phyloP scores from a whole-genome alignment of 371 early-diverging fungal genomes.

The Haplosporangium sp. region DNA sequence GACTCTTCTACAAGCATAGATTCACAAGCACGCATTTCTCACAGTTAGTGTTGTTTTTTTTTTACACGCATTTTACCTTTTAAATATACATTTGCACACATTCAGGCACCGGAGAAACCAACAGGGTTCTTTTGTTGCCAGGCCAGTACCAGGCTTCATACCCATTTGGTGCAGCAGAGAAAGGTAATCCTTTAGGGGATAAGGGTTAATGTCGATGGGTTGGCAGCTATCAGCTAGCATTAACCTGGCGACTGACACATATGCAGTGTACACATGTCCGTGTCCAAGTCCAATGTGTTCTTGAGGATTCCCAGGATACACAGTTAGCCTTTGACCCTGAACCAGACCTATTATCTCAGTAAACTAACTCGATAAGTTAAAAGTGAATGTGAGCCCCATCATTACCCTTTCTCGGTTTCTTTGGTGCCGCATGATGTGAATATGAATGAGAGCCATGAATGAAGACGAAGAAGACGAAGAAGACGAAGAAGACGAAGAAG shows the following conservation, averaged over 20 bases:
- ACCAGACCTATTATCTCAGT: not conserved
- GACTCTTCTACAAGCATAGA: not conserved
- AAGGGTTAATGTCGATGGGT: no score
- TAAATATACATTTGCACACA: not conserved
- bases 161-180: no score
- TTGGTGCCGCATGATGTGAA: conserved; percentile 2
- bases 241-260: no score
- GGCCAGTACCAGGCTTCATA: no score
- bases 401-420: not conserved
- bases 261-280: not conserved
- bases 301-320: not conserved
- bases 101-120: no score
- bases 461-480: not conserved
- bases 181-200: no score
- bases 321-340: no score
- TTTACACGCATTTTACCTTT: not conserved
- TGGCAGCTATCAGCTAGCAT: no score
- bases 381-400: not conserved
- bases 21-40: not conserved
- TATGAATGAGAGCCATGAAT: not conserved
- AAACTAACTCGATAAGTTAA: not conserved
- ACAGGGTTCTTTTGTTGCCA: no score
- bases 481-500: not conserved
- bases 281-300: no score
- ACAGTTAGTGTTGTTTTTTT: not conserved